These are phyloP conservation scores for Alternaria triticimaculans DNA, from an alignment of 2,329 filamentous ascomycete genomes.

Conservation along the genomic window DNA sequence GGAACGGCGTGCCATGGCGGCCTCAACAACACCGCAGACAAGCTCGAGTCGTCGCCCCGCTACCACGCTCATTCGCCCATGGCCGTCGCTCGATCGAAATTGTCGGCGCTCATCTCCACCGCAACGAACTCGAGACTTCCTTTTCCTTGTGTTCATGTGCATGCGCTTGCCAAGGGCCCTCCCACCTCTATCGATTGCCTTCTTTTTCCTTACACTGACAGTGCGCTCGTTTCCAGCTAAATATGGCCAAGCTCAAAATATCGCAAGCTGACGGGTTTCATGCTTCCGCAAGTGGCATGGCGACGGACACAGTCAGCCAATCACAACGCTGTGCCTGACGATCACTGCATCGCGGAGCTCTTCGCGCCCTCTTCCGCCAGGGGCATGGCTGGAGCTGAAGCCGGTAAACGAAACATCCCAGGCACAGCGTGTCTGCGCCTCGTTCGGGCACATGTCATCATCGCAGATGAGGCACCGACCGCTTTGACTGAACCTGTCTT, in stretches of 20 bases:
- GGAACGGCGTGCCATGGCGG: slow-evolving; percentile 29
- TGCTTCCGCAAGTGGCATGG: slow-evolving; percentile 29
- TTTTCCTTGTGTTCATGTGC: background rate
- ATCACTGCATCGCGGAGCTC: slow-evolving; percentile 39
- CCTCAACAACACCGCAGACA: slow-evolving; percentile 23
- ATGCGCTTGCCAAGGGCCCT: background rate
- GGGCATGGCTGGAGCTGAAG: slow-evolving; percentile 29
- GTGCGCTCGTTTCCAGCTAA: slow-evolving; percentile 20
- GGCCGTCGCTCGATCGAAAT: background rate
- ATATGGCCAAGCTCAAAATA: slow-evolving; percentile 22
- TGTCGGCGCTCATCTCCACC: slow-evolving; percentile 7
- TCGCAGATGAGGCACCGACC: slow-evolving; percentile 8
- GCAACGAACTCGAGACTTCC: slow-evolving; percentile 4
- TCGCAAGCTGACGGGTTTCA: slow-evolving; percentile 36
- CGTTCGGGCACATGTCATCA: slow-evolving; percentile 12
- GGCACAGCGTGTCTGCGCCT: slow-evolving; percentile 23
- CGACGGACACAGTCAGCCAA: slow-evolving; percentile 27
- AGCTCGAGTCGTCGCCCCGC: background rate
- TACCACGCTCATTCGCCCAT: background rate
- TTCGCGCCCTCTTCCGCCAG: slow-evolving; percentile 18
- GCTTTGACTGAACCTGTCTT: slow-evolving; percentile 1
- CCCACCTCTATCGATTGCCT: background rate
- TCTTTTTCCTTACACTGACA: slow-evolving; percentile 9
- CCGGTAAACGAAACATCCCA: slow-evolving; percentile 27
- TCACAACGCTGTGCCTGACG: slow-evolving; percentile 25